Base-by-base conservation (phyloP, 768 basidiomycete species). In the Termitomyces sp. region DNA sequence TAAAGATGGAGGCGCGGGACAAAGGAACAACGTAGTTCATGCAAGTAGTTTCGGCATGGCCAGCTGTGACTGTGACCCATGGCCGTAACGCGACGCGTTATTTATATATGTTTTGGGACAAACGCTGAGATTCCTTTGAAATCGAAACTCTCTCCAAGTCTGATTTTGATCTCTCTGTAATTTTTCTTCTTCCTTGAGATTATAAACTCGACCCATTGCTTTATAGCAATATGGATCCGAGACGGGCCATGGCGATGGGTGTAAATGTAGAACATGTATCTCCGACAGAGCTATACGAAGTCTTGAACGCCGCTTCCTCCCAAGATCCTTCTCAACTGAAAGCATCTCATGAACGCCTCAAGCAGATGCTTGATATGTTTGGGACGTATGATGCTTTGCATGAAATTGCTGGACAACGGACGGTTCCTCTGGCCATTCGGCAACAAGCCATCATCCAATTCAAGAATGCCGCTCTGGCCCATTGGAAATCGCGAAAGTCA, bases 361-460 rank as follows among this genome's bases (percentile, higher is more conserved):
- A 89, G 63, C 69, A 80, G 60, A 77, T 91, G 69, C 72, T 89
- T 25, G 82, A 86, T 48, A 80, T 83, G 72, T 77, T 83, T 48
- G 92, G 91, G 41, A 82, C 87, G 0, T 89, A 82, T 63, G 83
- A 89, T 65, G 79, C 81, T 19, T 75, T 94, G 47, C 83, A 89
- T 62, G 81, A 86, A 61, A 90, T 93, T 68, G 89, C 90, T 23
- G 76, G 83, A 29, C 79, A 84, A 62, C 74, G 71, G 60, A 69
- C 77, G 2, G 69, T 86, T n/a, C 86, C 89, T 14, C 69, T 88
- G 37, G 73, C 74, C 16, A 80, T 94, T 49, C 84, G 93, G 41
- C 82, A 89, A 62, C 89, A 90, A 68, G 85, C 89, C 25, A 90
- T 92, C 60, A 89, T 95, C 54, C 92, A 93, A 65, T 89, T 95